Conservation (phyloP, 345 rosid species). For the Eucalyptus microcorys region DNA sequence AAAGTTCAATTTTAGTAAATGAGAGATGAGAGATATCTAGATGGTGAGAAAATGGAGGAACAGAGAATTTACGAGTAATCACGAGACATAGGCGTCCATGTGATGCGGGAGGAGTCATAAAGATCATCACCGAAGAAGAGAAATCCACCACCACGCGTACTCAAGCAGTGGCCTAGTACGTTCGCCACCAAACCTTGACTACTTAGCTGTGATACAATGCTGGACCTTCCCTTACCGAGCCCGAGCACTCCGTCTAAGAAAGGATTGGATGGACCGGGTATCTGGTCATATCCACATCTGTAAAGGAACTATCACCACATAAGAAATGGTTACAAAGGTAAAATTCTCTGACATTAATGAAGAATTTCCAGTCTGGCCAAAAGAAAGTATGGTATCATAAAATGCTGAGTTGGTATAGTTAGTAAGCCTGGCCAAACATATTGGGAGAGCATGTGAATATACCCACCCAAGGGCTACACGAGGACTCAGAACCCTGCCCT, state of each 20-base stretch:
- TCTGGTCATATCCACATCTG: slow-evolving; percentile 92
- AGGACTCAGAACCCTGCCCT: slow-evolving; percentile 39
- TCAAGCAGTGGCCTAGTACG: slow-evolving; percentile 81
- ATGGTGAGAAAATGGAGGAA: not conserved
- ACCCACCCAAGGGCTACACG: slow-evolving; percentile 71
- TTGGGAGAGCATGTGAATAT: not conserved
- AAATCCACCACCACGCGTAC: slow-evolving; percentile 73
- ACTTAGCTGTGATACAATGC: slow-evolving; percentile 75
- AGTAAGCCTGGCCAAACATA: not conserved
- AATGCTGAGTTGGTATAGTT: not conserved
- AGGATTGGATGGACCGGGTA: slow-evolving; percentile 48
- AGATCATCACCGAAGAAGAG: slow-evolving; percentile 82
- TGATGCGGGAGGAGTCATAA: slow-evolving; percentile 49
- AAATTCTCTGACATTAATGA: not conserved
- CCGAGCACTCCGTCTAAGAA: slow-evolving; percentile 94
- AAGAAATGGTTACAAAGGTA: not conserved
- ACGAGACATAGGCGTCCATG: slow-evolving; percentile 74
- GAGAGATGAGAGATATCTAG: not conserved
- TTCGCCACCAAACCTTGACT: slow-evolving; percentile 52
- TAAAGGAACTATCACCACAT: not conserved
- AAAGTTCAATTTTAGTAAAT: not conserved
- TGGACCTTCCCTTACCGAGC: slow-evolving; percentile 81
- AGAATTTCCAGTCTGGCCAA: not conserved
- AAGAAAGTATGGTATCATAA: not conserved
- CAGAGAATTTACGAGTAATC: slow-evolving; percentile 26